Evolutionary conservation across 1,284 basidiomycete genomes (phyloP).

Genomic region (Apiotrichum sp.): DNA sequence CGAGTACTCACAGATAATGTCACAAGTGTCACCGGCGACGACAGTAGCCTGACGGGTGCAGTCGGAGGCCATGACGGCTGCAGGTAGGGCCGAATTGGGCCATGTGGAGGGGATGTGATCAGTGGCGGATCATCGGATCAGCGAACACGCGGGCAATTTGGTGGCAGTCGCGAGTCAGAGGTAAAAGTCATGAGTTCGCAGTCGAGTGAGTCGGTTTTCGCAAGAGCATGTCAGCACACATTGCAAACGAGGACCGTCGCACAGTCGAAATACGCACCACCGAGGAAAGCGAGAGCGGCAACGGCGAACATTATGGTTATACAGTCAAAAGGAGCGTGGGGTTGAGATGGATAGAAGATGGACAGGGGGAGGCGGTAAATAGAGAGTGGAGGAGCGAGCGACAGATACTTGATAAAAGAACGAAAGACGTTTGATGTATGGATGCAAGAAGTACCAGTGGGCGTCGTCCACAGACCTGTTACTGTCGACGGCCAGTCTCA

Average conservation of each 20-base stretch:
- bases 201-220: no score
- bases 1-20: conserved; percentile 43
- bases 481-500: no score
- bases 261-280: conserved; percentile 23
- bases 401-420: background rate
- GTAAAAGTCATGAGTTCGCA: no score
- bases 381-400: background rate
- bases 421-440: background rate
- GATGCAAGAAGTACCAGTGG: background rate
- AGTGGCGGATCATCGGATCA: no score
- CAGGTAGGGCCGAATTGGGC: no score
- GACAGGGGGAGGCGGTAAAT: background rate
- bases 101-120: no score
- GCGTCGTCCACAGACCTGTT: no score
- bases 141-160: no score
- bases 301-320: background rate
- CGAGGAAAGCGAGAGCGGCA: conserved; percentile 13
- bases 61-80: conserved; percentile 10
- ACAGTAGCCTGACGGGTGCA: conserved; percentile 46
- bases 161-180: no score
- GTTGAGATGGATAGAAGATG: background rate
- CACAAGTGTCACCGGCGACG: conserved; percentile 44
- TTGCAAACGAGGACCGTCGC: no score
- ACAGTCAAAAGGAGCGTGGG: background rate
- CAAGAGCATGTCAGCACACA: no score